A percentile compares a stretch with the other conserved stretches of the same genome.
Conservation (phyloP, 2,329 filamentous ascomycete genomes). For the Aspergillaceae sp. region DNA sequence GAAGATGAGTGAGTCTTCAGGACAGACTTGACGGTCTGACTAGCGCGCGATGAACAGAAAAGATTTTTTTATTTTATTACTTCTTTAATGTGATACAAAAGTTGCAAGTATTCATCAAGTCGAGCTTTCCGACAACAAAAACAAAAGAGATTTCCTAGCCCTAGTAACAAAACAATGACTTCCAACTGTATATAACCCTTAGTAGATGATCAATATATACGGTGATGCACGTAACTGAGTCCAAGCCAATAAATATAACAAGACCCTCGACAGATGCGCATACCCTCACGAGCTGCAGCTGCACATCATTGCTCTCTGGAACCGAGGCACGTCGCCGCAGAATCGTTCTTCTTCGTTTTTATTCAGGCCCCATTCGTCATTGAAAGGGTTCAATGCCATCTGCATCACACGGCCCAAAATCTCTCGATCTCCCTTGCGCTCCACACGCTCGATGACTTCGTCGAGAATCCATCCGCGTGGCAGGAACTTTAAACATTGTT, state of each 20-base stretch:
- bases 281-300: slow-evolving; percentile 71
- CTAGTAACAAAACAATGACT: too few relatives aligned
- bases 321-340: slow-evolving; percentile 74
- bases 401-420: slow-evolving; percentile 71
- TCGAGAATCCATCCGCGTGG: slow-evolving; percentile 88
- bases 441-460: slow-evolving; percentile 81
- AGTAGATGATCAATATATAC: too few relatives aligned
- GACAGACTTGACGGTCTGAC: neutral
- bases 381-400: slow-evolving; percentile 75
- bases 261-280: neutral
- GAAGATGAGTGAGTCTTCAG: slow-evolving; percentile 5
- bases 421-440: slow-evolving; percentile 72
- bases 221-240: too few relatives aligned
- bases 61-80: neutral
- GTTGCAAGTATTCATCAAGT: too few relatives aligned
- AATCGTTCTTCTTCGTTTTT: slow-evolving; percentile 70
- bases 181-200: too few relatives aligned
- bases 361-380: slow-evolving; percentile 57
- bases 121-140: too few relatives aligned
- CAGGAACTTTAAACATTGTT: slow-evolving; percentile 52
- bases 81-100: slow-evolving; percentile 14
- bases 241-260: neutral
- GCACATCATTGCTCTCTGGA: slow-evolving; percentile 77
- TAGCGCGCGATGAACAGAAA: slow-evolving; percentile 5
- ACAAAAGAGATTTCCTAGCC: too few relatives aligned